Percentiles rank a stretch among this genome's conserved stretches.
phyloP scores from a whole-genome alignment of 139 green algal species.

The Chlorella sp. region DNA sequence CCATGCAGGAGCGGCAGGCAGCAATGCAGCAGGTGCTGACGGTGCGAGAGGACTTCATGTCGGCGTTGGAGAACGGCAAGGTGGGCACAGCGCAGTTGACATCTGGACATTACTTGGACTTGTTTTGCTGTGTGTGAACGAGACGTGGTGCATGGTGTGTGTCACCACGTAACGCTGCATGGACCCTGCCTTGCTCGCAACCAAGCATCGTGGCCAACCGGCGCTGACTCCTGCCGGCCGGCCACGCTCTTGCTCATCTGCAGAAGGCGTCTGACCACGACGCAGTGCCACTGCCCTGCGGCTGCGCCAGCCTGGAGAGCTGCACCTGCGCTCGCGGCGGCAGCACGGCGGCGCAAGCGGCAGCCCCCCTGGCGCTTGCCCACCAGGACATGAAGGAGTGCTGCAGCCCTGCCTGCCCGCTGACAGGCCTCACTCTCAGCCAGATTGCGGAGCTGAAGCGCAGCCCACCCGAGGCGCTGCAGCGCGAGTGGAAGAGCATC shows the following conservation, averaged over 20 bases:
- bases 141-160: too few relatives aligned
- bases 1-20: constrained; percentile 6
- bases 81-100: too few relatives aligned
- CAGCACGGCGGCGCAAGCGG: neutral
- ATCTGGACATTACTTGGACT: too few relatives aligned
- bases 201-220: too few relatives aligned
- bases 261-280: neutral
- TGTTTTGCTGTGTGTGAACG: too few relatives aligned
- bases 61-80: constrained; percentile 50
- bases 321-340: neutral
- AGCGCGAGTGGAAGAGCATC: constrained; percentile 21
- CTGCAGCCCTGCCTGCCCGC: neutral
- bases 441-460: constrained; percentile 33
- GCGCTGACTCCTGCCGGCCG: too few relatives aligned
- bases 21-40: constrained; percentile 26
- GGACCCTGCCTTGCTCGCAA: too few relatives aligned
- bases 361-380: neutral
- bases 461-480: constrained; percentile 13
- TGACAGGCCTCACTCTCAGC: constrained; percentile 19
- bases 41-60: constrained; percentile 38
- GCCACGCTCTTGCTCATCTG: neutral
- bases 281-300: neutral
- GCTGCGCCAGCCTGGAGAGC: neutral
- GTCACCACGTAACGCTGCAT: too few relatives aligned
- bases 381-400: too few relatives aligned